Conservation (phyloP, 345 rosid genomes). For the Mercurialis annua region DNA sequence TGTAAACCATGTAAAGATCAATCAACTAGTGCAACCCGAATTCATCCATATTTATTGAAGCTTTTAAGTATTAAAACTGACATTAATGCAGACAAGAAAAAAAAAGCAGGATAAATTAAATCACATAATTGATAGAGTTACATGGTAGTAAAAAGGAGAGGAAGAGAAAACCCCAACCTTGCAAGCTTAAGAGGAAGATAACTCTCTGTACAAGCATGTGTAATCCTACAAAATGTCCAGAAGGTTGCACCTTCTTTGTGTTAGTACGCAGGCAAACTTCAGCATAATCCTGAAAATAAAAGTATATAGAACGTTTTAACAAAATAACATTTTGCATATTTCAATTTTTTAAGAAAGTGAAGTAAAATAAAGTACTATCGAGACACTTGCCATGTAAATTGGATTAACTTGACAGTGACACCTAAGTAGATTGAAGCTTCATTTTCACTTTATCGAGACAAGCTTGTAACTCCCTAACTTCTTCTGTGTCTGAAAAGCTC, state of each 20-base stretch:
- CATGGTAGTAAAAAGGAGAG: background rate
- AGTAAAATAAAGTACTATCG: background rate
- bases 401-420: background rate
- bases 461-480: constrained; percentile 52
- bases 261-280: background rate
- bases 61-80: too few relatives aligned
- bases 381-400: background rate
- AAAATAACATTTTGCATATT: too few relatives aligned
- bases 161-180: background rate
- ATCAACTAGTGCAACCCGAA: too few relatives aligned
- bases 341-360: too few relatives aligned
- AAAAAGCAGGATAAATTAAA: background rate
- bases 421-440: constrained; percentile 32
- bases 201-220: background rate
- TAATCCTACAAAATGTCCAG: constrained; percentile 1
- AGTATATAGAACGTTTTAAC: background rate
- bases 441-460: constrained; percentile 51
- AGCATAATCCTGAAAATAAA: constrained; percentile 8
- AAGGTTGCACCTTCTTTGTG: background rate
- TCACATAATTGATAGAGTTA: background rate
- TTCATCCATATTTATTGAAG: too few relatives aligned
- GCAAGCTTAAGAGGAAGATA: background rate
- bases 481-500: constrained; percentile 53
- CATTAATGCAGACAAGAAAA: too few relatives aligned
- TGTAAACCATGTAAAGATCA: too few relatives aligned